Percentiles rank a stretch among this genome's conserved stretches.
phyloP scores from a whole-genome alignment of 2,329 filamentous ascomycete genomes.

The Pestalotiopsis sp. region DNA sequence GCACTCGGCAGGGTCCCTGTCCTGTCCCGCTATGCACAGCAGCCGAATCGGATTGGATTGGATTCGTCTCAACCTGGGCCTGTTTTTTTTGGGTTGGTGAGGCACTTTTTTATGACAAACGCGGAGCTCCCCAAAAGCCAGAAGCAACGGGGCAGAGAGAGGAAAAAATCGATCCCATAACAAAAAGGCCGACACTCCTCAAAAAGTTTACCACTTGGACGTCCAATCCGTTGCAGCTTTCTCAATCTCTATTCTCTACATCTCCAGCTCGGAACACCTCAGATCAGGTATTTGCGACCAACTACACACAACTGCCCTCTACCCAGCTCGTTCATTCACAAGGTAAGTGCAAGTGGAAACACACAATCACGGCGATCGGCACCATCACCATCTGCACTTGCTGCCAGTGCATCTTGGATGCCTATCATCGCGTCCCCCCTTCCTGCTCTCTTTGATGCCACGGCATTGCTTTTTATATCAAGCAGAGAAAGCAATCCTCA shows the following conservation, averaged over 20 bases:
- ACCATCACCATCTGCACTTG: neutral
- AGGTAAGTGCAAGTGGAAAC: neutral
- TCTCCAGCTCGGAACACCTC: neutral
- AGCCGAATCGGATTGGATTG: neutral
- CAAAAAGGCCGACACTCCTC: constrained; percentile 2
- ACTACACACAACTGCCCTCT: neutral
- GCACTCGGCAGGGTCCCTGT: neutral
- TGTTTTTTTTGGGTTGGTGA: neutral
- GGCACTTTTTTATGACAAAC: constrained; percentile 6
- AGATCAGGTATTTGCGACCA: neutral
- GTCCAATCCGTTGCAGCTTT: neutral
- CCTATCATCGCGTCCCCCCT: neutral
- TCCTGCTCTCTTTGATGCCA: neutral
- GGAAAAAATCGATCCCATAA: neutral
- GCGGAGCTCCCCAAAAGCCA: constrained; percentile 8
- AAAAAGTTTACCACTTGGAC: neutral
- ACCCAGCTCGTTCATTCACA: neutral
- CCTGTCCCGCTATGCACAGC: neutral
- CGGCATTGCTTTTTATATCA: neutral
- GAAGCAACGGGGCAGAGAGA: neutral
- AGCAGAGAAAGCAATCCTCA: neutral
- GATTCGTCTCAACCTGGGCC: neutral
- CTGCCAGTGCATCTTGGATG: neutral
- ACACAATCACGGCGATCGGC: neutral
- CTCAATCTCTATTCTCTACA: neutral